A percentile compares a stretch with the other conserved stretches of the same genome.
Conservation (phyloP, 306 rosid genomes). For the Cucumis sativus region DNA sequence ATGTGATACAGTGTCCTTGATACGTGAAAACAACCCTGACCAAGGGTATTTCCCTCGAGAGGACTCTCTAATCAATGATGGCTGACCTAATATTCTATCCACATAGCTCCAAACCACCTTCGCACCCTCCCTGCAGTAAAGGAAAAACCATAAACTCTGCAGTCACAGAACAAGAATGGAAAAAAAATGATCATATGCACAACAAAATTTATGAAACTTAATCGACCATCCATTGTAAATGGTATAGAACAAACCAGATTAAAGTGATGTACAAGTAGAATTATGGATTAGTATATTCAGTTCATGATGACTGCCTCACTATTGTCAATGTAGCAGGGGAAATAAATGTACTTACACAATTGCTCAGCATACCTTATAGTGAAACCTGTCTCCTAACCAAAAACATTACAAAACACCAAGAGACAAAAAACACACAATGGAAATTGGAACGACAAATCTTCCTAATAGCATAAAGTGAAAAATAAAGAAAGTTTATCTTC, state of each 20-base stretch:
- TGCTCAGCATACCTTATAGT: not conserved
- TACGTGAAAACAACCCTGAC: constrained; percentile 67
- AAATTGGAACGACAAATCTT: not conserved
- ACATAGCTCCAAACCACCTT: constrained; percentile 96
- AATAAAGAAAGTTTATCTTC: not conserved
- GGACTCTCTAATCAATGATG: constrained; percentile 88
- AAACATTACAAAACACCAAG: not conserved
- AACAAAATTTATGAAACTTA: not conserved
- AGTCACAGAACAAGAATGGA: not conserved
- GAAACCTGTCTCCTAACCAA: not conserved
- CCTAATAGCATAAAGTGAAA: not conserved
- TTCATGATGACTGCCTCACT: not conserved
- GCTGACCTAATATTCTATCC: constrained; percentile 95
- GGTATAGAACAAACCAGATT: not conserved
- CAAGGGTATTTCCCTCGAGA: constrained; percentile 95
- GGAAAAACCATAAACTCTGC: constrained; percentile 13
- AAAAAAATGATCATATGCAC: not conserved
- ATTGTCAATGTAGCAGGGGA: not conserved
- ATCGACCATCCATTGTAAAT: not conserved
- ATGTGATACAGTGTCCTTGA: constrained; percentile 30
- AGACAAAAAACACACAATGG: not conserved
- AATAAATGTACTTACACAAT: not conserved
- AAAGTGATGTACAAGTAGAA: not conserved
- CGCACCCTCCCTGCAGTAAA: constrained; percentile 83
- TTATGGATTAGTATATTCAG: not conserved